Evolutionary conservation across 371 early-diverging fungal genomes (phyloP).

Genomic region (Mortierella sp.): DNA sequence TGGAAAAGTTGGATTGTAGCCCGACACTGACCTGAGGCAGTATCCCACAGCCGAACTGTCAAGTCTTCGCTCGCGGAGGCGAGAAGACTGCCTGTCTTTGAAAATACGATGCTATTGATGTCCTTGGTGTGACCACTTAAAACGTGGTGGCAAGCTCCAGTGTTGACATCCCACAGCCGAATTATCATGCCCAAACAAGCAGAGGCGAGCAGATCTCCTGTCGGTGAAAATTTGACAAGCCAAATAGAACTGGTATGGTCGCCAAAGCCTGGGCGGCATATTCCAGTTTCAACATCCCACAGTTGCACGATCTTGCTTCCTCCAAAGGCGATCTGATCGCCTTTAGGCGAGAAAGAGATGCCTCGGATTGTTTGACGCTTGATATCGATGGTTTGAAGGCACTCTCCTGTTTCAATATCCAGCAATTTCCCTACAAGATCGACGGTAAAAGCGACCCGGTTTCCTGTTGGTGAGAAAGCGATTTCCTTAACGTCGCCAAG

Average conservation of each 20-base stretch:
- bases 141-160: background rate
- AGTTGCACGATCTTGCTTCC: background rate
- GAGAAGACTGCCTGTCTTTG: background rate
- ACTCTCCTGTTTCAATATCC: background rate
- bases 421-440: background rate
- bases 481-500: background rate
- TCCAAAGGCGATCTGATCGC: background rate
- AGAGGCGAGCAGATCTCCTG: background rate
- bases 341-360: background rate
- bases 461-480: background rate
- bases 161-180: background rate
- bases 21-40: background rate
- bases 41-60: background rate
- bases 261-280: background rate
- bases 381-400: background rate
- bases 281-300: background rate
- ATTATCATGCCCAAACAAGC: background rate
- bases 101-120: background rate
- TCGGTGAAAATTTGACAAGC: background rate
- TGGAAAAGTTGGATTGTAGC: background rate
- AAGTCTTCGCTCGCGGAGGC: background rate
- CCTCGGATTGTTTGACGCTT: background rate
- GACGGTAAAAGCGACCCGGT: background rate
- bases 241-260: background rate
- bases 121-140: background rate